A percentile compares a stretch with the other conserved stretches of the same genome.
Conservation (phyloP, 192 early-diverging fungal genomes). For the Jimgerdemannia flammicorona region DNA sequence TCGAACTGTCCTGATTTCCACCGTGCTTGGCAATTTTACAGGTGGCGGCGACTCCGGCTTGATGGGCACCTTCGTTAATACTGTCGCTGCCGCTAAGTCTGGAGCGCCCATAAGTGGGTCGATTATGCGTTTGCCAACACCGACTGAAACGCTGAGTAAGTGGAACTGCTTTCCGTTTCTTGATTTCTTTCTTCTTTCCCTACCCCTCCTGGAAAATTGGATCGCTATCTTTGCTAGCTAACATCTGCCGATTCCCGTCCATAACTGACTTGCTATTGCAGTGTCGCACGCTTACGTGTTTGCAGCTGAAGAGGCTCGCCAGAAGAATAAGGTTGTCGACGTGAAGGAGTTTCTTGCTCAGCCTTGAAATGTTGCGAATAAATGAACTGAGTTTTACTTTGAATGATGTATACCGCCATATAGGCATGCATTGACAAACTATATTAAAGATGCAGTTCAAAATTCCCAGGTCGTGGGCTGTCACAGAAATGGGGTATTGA, state of each 20-base stretch:
- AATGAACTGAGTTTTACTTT: too few species aligned
- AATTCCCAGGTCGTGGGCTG: too few species aligned
- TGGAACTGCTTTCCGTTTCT: neutral
- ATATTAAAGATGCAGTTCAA: too few species aligned
- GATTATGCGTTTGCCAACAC: neutral
- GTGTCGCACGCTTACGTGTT: constrained; percentile 25
- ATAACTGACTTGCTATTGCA: neutral
- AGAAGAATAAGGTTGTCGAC: constrained; percentile 13
- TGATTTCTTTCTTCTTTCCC: too few species aligned
- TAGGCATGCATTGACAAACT: too few species aligned
- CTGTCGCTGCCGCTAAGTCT: neutral
- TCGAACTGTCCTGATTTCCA: too few species aligned
- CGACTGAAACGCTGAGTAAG: constrained; percentile 10
- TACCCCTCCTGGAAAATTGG: neutral
- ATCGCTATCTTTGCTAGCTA: neutral
- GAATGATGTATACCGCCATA: too few species aligned
- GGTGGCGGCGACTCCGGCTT: constrained; percentile 18
- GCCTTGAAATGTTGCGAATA: neutral
- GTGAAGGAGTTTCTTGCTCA: constrained; percentile 2
- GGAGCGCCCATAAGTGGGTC: too few species aligned
- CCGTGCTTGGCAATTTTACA: too few species aligned
- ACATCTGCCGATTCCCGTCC: too few species aligned
- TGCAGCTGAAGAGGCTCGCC: constrained; percentile 22
- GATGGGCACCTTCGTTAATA: constrained; percentile 5
- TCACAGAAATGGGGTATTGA: too few species aligned